These are phyloP conservation scores for Alternaria arbusti DNA, from an alignment of 2,329 filamentous ascomycete species.

Conservation along the genomic window DNA sequence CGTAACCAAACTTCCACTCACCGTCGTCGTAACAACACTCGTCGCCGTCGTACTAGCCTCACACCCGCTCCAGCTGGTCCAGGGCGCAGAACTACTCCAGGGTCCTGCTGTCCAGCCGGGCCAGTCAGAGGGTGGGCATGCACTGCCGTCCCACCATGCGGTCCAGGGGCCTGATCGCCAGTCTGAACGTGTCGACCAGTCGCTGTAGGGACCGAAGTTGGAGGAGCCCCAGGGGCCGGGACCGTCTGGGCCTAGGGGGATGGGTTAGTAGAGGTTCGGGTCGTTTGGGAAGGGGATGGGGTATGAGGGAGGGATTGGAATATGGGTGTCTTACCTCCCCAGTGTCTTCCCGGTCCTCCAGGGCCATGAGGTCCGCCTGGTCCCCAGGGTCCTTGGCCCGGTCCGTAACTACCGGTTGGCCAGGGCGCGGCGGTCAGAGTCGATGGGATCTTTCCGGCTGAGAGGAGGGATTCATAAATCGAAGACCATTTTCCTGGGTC, in stretches of 20 bases:
- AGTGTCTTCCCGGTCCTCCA: conserved; percentile 15
- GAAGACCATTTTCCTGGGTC: conserved; percentile 32
- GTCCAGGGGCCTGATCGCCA: conserved; percentile 45
- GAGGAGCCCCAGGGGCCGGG: conserved; percentile 36
- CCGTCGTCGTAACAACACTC: conserved; percentile 36
- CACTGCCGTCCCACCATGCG: conserved; percentile 42
- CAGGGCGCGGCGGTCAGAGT: conserved; percentile 32
- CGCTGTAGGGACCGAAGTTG: conserved; percentile 37
- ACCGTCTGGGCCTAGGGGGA: conserved; percentile 16
- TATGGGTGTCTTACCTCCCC: conserved; percentile 25
- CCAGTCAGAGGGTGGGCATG: conserved; percentile 44
- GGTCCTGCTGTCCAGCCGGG: conserved; percentile 46
- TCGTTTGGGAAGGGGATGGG: no score
- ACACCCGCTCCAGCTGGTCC: conserved; percentile 46
- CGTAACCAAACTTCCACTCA: conserved; percentile 28
- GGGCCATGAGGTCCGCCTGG: background rate
- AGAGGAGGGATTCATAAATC: conserved; percentile 34
- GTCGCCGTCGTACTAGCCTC: conserved; percentile 41
- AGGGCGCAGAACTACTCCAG: conserved; percentile 45
- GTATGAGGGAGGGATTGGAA: background rate
- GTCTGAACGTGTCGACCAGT: conserved; percentile 35
- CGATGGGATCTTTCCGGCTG: conserved; percentile 31
- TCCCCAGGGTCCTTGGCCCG: conserved; percentile 27
- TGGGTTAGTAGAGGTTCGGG: background rate
- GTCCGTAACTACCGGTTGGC: conserved; percentile 32